Evolutionary conservation across 345 rosid species (phyloP).

Genomic region (Cardamine occulta): DNA sequence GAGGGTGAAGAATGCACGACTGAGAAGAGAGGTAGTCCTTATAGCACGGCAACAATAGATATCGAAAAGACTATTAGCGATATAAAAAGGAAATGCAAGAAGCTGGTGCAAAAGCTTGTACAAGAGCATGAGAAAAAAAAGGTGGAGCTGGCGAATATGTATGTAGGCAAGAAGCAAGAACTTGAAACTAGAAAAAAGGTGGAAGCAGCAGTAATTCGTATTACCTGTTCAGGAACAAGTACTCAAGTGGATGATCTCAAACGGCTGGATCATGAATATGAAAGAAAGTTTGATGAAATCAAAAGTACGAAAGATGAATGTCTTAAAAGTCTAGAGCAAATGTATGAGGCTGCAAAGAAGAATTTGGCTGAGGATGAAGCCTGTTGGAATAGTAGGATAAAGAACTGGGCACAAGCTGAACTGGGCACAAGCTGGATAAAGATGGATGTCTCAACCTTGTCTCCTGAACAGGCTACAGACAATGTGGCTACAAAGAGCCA

Average conservation of each 20-base stretch:
- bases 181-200: slow-evolving; percentile 52
- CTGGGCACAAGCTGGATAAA: slow-evolving; percentile 48
- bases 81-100: slow-evolving; percentile 56
- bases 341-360: slow-evolving; percentile 50
- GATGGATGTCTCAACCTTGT: slow-evolving; percentile 26
- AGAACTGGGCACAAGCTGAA: slow-evolving; percentile 54
- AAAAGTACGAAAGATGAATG: slow-evolving; percentile 40
- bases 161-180: slow-evolving; percentile 51
- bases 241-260: slow-evolving; percentile 49
- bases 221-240: slow-evolving; percentile 44
- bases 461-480: slow-evolving; percentile 38
- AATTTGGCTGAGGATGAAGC: slow-evolving; percentile 52
- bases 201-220: slow-evolving; percentile 60
- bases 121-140: slow-evolving; percentile 53
- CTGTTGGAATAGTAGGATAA: slow-evolving; percentile 52
- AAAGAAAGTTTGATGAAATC: slow-evolving; percentile 51
- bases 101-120: slow-evolving; percentile 53
- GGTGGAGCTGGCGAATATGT: slow-evolving; percentile 46
- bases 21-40: slow-evolving; percentile 42
- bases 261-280: slow-evolving; percentile 54
- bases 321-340: slow-evolving; percentile 51
- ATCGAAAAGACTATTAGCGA: slow-evolving; percentile 50
- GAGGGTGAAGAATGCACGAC: slow-evolving; percentile 44
- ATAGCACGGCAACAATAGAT: slow-evolving; percentile 54
- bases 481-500: slow-evolving; percentile 38